Percentiles rank a stretch among this genome's conserved stretches.
These are phyloP conservation scores for Xylaria flabelliformis DNA, from an alignment of 495 filamentous ascomycete genomes.

Conservation along the genomic window DNA sequence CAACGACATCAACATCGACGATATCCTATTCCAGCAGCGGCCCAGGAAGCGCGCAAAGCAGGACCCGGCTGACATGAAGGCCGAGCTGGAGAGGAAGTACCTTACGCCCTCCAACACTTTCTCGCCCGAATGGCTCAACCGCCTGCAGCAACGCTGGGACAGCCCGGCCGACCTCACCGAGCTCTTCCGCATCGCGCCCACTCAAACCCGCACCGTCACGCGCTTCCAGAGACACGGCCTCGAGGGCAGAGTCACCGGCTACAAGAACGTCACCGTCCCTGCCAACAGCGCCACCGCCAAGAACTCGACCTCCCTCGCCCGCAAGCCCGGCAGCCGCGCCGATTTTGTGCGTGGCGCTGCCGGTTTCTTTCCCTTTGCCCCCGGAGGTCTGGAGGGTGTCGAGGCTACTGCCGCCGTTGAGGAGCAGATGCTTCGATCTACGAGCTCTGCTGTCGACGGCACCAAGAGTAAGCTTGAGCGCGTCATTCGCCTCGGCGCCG, in stretches of 20 bases:
- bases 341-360: constrained; percentile 96
- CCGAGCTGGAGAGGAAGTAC: constrained; percentile 76
- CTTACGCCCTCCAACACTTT: constrained; percentile 79
- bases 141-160: constrained; percentile 90
- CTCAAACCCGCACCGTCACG: constrained; percentile 89
- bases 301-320: constrained; percentile 88
- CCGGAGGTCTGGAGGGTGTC: constrained; percentile 89
- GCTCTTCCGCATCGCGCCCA: constrained; percentile 85
- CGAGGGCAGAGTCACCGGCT: constrained; percentile 91
- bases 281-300: constrained; percentile 91
- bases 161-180: constrained; percentile 73
- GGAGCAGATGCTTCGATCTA: constrained; percentile 59
- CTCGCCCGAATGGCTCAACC: constrained; percentile 82
- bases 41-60: constrained; percentile 65
- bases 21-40: constrained; percentile 58
- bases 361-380: constrained; percentile 95
- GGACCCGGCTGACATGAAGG: constrained; percentile 64
- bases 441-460: constrained; percentile 40
- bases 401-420: constrained; percentile 79
- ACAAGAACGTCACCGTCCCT: constrained; percentile 92
- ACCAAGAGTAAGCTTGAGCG: constrained; percentile 68
- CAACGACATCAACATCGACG: constrained; percentile 57
- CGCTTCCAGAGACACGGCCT: constrained; percentile 92
- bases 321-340: constrained; percentile 85
- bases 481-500: constrained; percentile 78